Base-by-base conservation (phyloP, 768 basidiomycete genomes). In the Mycena latifolia region DNA sequence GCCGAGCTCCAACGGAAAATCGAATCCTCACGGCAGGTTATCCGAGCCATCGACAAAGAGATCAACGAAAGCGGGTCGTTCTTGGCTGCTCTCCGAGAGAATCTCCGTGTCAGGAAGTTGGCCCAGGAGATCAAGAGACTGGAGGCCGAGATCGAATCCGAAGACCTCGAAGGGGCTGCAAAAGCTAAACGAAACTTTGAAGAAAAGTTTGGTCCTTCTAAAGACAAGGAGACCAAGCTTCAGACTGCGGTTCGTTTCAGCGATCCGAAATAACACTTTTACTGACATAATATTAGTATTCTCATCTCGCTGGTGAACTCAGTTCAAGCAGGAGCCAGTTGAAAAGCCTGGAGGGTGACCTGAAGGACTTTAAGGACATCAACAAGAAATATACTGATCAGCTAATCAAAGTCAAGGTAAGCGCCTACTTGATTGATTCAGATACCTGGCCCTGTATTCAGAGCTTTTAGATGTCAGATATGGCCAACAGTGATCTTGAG, bases 401-500 rank as follows among this genome's bases (percentile, higher is more conserved):
- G 74, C 85, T 99, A 54, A 88, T 99, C 72, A 93, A 91, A 81
- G 96, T 98, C 73, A 99, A 99, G 87, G 96, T 95, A 71, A 7
- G 12, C 15, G 60, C 20, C 47, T 60, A 57, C 25, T 51, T 17
- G 35, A 27, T 11, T 29, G n/a, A 22, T 20, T 43, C 46, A 54
- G n/a, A 9, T 15, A 15, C 37, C 22, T 35, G 33, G 33, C 33
- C 14, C 8, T 35, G n/a, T 35, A 35, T 35, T 35, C 33, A 46
- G 18, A 20, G n/a, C 47, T 20, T 41, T 27, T 70, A 98, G 96
- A 94, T 98, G 80, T 95, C 96, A 33, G 96, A 99, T 77, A 95
- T 98, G 91, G 96, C 97, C 8, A 98, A 97, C 77, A 92, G 88
- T 65, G 98, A 99, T 77, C 78, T 99, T 57, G 97, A 99, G 81